These are phyloP conservation scores for Oryza meyeriana DNA, from an alignment of 176 grass and related monocot genomes.

Conservation along the genomic window DNA sequence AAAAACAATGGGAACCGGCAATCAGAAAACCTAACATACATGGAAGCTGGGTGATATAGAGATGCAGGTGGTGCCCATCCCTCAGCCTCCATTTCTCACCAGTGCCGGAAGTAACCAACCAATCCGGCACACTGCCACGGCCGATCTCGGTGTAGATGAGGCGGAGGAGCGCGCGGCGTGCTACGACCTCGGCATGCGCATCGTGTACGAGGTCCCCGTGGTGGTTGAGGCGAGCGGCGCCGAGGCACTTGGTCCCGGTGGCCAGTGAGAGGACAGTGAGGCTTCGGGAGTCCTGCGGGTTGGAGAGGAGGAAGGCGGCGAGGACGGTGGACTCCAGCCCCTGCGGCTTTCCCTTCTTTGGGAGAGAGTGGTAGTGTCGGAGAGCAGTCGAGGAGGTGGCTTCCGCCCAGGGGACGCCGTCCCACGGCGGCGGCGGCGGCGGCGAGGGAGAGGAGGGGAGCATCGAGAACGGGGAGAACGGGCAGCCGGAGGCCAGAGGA, in stretches of 20 bases:
- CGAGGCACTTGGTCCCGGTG: slow-evolving; percentile 91
- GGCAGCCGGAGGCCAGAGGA: too few species aligned
- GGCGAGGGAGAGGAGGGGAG: slow-evolving; percentile 11
- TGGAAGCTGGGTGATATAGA: slow-evolving; percentile 72
- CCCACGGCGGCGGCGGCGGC: neutral
- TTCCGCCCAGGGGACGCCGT: slow-evolving; percentile 31
- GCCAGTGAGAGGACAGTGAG: slow-evolving; percentile 53
- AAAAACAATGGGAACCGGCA: neutral
- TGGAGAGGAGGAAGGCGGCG: slow-evolving; percentile 73
- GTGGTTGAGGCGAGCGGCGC: slow-evolving; percentile 46
- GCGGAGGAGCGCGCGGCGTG: slow-evolving; percentile 71
- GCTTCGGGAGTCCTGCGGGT: neutral
- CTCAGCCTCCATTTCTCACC: slow-evolving; percentile 47
- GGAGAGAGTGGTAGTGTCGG: slow-evolving; percentile 51
- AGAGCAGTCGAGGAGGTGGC: slow-evolving; percentile 40
- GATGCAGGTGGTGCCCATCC: slow-evolving; percentile 55
- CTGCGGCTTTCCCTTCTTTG: slow-evolving; percentile 93
- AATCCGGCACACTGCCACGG: neutral
- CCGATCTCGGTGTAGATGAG: slow-evolving; percentile 57
- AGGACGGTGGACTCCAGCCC: slow-evolving; percentile 79
- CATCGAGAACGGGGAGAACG: neutral
- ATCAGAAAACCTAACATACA: slow-evolving; percentile 31
- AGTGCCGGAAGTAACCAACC: slow-evolving; percentile 35
- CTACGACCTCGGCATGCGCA: slow-evolving; percentile 78
- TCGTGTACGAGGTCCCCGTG: slow-evolving; percentile 72